Percentiles rank a stretch among this genome's conserved stretches.
These are phyloP conservation scores for Cercospora sojina DNA, from an alignment of 2,329 filamentous ascomycete species.

Conservation along the genomic window DNA sequence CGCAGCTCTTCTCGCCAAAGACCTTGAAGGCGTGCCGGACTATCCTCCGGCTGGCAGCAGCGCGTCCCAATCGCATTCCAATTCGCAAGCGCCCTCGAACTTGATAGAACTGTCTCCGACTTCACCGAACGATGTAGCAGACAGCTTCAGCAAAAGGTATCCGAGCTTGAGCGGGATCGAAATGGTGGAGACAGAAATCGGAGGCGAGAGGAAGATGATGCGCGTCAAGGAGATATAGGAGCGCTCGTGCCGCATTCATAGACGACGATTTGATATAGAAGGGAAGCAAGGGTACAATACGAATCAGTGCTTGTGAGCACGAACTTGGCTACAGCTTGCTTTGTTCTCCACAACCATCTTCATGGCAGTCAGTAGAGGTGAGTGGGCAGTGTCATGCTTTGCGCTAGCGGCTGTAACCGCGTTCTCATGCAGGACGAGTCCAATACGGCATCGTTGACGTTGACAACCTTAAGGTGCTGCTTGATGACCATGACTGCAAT, in stretches of 20 bases:
- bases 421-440: neutral
- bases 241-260: neutral
- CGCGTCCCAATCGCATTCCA: neutral
- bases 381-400: no score
- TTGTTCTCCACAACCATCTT: no score
- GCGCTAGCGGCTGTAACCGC: neutral
- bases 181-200: conserved; percentile 64
- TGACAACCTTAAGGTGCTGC: neutral
- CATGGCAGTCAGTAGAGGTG: no score
- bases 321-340: neutral
- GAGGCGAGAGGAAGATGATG: conserved; percentile 18
- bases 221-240: conserved; percentile 20
- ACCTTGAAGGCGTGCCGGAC: conserved; percentile 40
- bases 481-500: neutral
- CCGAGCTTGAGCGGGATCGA: conserved; percentile 83
- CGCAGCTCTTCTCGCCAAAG: conserved; percentile 40
- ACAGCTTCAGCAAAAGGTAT: conserved; percentile 74
- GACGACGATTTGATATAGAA: neutral
- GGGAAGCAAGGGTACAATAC: neutral
- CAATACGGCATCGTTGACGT: neutral
- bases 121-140: conserved; percentile 22
- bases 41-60: conserved; percentile 30
- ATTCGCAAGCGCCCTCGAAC: conserved; percentile 2
- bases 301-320: neutral
- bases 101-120: conserved; percentile 13